Evolutionary conservation across 75 land plant genomes (phyloP), one percentile per base, ranked within the genome.

Genomic region (Pinus taeda): DNA sequence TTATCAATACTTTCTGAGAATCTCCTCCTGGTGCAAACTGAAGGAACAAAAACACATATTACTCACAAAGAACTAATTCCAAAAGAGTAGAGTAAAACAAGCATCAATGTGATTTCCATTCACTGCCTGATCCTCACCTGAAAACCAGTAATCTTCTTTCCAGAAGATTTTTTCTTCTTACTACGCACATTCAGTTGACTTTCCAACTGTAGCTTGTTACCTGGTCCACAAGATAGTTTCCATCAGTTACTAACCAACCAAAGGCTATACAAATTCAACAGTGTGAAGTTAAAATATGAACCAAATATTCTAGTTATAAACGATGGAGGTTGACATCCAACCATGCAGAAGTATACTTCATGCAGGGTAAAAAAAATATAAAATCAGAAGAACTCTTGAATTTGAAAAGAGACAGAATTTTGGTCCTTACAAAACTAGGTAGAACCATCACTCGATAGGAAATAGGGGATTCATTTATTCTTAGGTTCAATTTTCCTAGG

Each of bases 141-240:
- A 77, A 95, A 80, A 61, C 96, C 90, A 70, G 96, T 93, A 39
- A 95, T 90, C 60, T 78, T 86, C 76, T 91, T 93, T 57, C 86
- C 90, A 21, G 87, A 77, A 20, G 90, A 83, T 75, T 88, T 95
- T 33, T 77, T 78, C 83, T 75, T 86, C 69, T 79, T 88, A 63
- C 84, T 92, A 3, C 73, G 78, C 29, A 87, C 73, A 69, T 71
- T 57, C 33, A 95, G 42, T 49, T 86, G 71, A 74, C 74, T 79
- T 26, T 82, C 86, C n/a, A 94, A 77, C 72, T 85, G 83, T 18
- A 90, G 57, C 39, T 79, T 76, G 57, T 83, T 82, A 58, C 79
- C 98, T 92, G 88, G 49, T 69, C 53, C 72, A 69, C 14, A 39
- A 42, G 42, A 9, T 69, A 39, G 8, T 42, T 39, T n/a, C 72